Conservation (phyloP, 2,329 filamentous ascomycete species). For the Davidsoniella virescens region DNA sequence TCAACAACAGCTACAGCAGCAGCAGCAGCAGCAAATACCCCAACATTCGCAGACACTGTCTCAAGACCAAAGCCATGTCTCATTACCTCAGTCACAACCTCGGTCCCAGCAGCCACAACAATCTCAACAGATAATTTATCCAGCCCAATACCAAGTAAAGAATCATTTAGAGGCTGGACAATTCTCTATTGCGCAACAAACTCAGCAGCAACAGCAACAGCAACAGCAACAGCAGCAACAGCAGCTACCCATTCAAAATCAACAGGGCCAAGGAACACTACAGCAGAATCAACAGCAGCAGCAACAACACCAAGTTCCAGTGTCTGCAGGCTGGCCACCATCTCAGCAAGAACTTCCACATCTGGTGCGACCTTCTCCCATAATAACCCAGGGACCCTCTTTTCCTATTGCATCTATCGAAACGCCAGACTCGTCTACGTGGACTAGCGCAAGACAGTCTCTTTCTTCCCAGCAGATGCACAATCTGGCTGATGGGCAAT, state of each 20-base stretch:
- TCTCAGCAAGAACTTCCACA: slow-evolving; percentile 2
- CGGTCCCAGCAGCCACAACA: neutral
- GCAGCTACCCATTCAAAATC: neutral
- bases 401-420: neutral
- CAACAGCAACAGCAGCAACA: too few species aligned
- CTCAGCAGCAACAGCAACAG: too few species aligned
- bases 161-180: too few species aligned
- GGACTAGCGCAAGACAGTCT: neutral
- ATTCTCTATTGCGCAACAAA: too few species aligned
- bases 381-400: neutral
- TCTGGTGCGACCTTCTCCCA: neutral
- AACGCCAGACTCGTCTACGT: neutral
- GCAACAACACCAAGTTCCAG: neutral
- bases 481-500: neutral
- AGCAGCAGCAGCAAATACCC: too few species aligned
- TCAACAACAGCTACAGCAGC: too few species aligned
- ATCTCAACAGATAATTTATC: neutral
- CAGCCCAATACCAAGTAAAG: too few species aligned
- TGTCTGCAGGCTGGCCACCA: neutral
- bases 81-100: too few species aligned
- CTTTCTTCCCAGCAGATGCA: neutral
- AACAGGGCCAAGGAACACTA: neutral
- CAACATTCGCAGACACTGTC: neutral
- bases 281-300: neutral
- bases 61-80: neutral